Conservation (phyloP, 257 asterid genomes). For the Capsicum rhomboideum region DNA sequence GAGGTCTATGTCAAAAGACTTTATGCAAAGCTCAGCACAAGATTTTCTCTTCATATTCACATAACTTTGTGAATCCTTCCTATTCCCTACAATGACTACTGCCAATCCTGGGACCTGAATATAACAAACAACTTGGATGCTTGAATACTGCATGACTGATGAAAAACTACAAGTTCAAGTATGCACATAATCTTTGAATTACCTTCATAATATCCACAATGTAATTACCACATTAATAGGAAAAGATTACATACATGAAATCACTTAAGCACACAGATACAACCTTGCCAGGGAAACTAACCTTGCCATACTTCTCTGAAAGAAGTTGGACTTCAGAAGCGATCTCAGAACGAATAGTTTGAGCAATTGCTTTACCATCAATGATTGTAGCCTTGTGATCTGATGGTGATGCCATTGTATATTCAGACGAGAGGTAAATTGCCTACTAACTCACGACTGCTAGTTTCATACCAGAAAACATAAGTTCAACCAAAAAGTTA, state of each 20-base stretch:
- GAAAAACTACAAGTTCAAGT: background rate
- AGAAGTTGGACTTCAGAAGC: conserved; percentile 51
- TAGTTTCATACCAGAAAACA: background rate
- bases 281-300: conserved; percentile 7
- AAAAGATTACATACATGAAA: background rate
- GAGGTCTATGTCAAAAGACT: conserved; percentile 66
- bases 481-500: background rate
- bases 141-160: background rate
- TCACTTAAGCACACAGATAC: background rate
- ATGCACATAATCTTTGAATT: background rate
- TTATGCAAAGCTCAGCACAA: conserved; percentile 86
- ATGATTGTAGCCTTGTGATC: conserved; percentile 60
- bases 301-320: conserved; percentile 60
- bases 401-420: conserved; percentile 40
- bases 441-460: background rate
- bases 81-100: conserved; percentile 80
- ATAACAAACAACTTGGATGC: conserved; percentile 1
- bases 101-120: conserved; percentile 93
- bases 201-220: background rate
- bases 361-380: conserved; percentile 78
- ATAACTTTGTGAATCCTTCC: conserved; percentile 95
- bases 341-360: conserved; percentile 65
- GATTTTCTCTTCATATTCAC: conserved; percentile 93
- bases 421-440: background rate
- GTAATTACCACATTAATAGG: background rate